Base-by-base conservation (phyloP, 768 basidiomycete species). In the Xerocomellus chrysenteron region DNA sequence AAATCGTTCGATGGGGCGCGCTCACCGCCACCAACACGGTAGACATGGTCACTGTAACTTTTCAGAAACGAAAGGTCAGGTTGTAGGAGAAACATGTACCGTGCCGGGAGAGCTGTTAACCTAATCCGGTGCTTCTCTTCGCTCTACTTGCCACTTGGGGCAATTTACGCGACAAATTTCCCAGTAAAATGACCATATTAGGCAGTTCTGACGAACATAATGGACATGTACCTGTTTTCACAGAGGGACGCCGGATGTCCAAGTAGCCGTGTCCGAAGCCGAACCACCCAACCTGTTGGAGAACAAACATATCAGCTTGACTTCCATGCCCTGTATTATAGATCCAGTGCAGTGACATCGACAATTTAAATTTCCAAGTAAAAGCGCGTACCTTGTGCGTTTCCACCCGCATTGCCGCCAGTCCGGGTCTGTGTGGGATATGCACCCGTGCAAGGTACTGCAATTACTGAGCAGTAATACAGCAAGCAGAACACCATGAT, bases 11-110 rank as follows among this genome's bases (percentile, higher is more conserved):
- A 43, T 55, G 59, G 65, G 57, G 69, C 62, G 72, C 55, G 47
- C 51, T 66, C 68, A 74, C 57, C 65, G 71, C 71, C 72, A 73
- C 71, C 59, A 46, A 57, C 58, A 26, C 45, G 55, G 58, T 54
- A 47, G 54, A 6, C 24, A 70, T 72, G 40, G 51, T 46, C 54
- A 53, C 52, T 43, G 50, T 55, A 50, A 45, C 40, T 47, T 47
- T 51, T 55, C 40, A 45, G 50, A 57, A 49, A 54, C 46, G 32
- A 60, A 60, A 24, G 40, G 54, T 41, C 41, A 55, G 45, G 44
- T 50, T 33, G 61, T 47, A 56, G 47, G 52, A 52, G 28, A 28
- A 37, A 39, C 52, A 45, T 48, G 45, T 14, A 41, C 55, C 54
- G 47, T 56, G 54, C 68, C 66, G 70, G 62, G 43, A 50, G 30